These are phyloP conservation scores for Powellomyces hirtus DNA, from an alignment of 192 early-diverging fungal species.

Conservation along the genomic window DNA sequence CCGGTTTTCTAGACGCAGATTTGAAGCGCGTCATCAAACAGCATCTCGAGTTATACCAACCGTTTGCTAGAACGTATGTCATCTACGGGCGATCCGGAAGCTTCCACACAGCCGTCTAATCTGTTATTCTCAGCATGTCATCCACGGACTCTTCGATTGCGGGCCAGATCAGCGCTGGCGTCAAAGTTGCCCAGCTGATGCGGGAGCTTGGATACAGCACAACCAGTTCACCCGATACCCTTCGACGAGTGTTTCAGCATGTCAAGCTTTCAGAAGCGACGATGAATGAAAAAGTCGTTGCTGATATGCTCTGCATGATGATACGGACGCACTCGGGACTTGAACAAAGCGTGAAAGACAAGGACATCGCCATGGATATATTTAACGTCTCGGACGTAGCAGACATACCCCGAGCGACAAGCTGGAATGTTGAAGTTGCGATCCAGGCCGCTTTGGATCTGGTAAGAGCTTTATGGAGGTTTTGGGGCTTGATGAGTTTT, in stretches of 20 bases:
- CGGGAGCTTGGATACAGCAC: conserved; percentile 32
- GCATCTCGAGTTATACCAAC: too few relatives aligned
- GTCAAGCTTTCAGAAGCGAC: background rate
- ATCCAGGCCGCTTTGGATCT: conserved; percentile 49
- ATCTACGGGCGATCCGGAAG: too few relatives aligned
- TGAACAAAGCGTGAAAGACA: conserved; percentile 26
- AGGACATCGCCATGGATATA: conserved; percentile 23
- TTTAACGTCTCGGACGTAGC: conserved; percentile 21
- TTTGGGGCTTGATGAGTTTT: background rate
- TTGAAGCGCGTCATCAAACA: too few relatives aligned
- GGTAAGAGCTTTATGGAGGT: conserved; percentile 35
- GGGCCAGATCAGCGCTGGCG: too few relatives aligned
- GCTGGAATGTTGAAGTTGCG: conserved; percentile 67
- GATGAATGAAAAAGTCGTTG: conserved; percentile 42
- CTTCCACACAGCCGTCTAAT: too few relatives aligned
- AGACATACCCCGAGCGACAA: conserved; percentile 7
- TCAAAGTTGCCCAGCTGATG: conserved; percentile 17
- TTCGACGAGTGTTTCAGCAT: conserved; percentile 28
- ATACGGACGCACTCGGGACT: conserved; percentile 45
- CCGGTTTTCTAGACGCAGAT: too few relatives aligned
- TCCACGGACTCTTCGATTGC: background rate
- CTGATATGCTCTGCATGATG: conserved; percentile 66
- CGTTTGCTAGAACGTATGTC: too few relatives aligned
- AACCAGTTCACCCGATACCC: conserved; percentile 8
- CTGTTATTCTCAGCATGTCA: conserved; percentile 6